A percentile compares a stretch with the other conserved stretches of the same genome.
Conservation (phyloP, 257 asterid genomes). For the Petrea volubilis region DNA sequence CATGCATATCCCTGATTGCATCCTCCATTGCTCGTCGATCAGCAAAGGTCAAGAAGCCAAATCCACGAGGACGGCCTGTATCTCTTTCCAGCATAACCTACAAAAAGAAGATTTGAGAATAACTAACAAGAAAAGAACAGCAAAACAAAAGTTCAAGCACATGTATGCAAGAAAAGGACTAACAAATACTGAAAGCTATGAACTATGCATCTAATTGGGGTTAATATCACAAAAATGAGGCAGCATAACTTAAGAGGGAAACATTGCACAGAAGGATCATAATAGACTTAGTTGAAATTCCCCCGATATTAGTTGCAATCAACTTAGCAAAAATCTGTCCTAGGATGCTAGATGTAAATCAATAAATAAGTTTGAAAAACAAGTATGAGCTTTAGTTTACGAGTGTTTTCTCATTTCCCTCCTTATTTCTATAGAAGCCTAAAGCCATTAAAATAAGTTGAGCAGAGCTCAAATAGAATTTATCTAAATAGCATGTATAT, state of each 20-base stretch:
- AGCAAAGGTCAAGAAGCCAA: conserved; percentile 92
- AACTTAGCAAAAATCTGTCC: not conserved
- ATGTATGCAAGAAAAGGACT: not conserved
- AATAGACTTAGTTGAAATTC: no score
- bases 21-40: conserved; percentile 95
- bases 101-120: conserved; percentile 15
- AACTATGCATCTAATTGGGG: not conserved
- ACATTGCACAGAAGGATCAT: not conserved
- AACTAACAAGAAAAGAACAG: not conserved
- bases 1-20: conserved; percentile 94
- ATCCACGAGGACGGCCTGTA: conserved; percentile 98
- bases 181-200: not conserved
- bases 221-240: not conserved
- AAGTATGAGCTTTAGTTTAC: not conserved
- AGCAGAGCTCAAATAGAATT: conserved; percentile 1
- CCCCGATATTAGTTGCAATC: no score
- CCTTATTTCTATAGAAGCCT: conserved; percentile 2
- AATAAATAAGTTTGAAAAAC: not conserved
- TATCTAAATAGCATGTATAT: conserved; percentile 17
- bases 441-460: conserved; percentile 3
- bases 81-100: conserved; percentile 95
- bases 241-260: not conserved
- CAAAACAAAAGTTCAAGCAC: not conserved
- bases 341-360: not conserved
- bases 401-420: not conserved